These are phyloP conservation scores for Pseudocercospora pini-densiflorae DNA, from an alignment of 2,329 filamentous ascomycete genomes.

Conservation along the genomic window DNA sequence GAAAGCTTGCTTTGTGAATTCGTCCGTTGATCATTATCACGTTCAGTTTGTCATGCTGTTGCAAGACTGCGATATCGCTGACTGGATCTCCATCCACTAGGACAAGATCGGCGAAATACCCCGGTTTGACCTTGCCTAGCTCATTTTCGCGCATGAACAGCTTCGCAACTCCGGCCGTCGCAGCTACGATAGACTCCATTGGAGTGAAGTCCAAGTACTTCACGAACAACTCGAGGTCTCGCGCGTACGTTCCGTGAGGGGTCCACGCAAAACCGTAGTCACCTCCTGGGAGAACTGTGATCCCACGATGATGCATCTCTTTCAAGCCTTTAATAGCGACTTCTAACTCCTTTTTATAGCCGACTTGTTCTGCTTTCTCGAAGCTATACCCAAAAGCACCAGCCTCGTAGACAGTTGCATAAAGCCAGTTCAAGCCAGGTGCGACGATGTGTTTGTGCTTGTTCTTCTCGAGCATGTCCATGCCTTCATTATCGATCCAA, in stretches of 20 bases:
- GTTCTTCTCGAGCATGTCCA: constrained; percentile 46
- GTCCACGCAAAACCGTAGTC: constrained; percentile 57
- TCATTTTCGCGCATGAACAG: constrained; percentile 52
- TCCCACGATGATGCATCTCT: constrained; percentile 54
- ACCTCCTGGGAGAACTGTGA: constrained; percentile 51
- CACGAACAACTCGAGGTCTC: constrained; percentile 51
- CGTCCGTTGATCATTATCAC: constrained; percentile 55
- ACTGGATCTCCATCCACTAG: constrained; percentile 57
- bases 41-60: constrained; percentile 49
- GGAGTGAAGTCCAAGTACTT: constrained; percentile 52
- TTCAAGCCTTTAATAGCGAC: constrained; percentile 45
- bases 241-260: constrained; percentile 53
- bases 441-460: constrained; percentile 49
- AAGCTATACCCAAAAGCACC: constrained; percentile 49
- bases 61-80: constrained; percentile 56
- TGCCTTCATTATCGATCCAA: constrained; percentile 50
- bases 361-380: constrained; percentile 50
- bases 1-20: constrained; percentile 47
- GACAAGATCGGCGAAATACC: constrained; percentile 55
- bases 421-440: constrained; percentile 52
- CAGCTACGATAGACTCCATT: constrained; percentile 51
- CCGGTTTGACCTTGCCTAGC: constrained; percentile 54
- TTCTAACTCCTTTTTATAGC: constrained; percentile 51
- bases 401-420: constrained; percentile 46
- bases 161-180: constrained; percentile 56